Conservation (phyloP, 108 stramenopile species). For the Pseudonitzschia delicatissima region DNA sequence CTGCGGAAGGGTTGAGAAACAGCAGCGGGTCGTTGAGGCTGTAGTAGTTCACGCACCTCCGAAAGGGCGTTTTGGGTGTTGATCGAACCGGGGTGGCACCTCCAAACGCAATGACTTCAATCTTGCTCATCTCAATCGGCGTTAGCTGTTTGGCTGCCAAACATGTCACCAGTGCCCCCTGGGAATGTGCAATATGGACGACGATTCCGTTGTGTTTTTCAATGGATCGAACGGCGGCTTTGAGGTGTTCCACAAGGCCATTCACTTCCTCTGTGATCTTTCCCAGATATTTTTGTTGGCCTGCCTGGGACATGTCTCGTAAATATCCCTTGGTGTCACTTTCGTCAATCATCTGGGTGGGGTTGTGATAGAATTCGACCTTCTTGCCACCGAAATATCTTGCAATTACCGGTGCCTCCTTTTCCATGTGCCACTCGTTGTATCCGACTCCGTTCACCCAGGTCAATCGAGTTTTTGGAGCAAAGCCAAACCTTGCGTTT, state of each 20-base stretch:
- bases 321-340: slow-evolving; percentile 73
- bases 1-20: slow-evolving; percentile 70
- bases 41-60: slow-evolving; percentile 85
- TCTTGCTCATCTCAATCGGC: slow-evolving; percentile 62
- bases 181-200: slow-evolving; percentile 86
- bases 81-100: slow-evolving; percentile 65
- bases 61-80: slow-evolving; percentile 70
- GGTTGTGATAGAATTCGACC: slow-evolving; percentile 83
- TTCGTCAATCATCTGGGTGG: slow-evolving; percentile 70
- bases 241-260: slow-evolving; percentile 59
- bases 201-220: slow-evolving; percentile 61
- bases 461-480: slow-evolving; percentile 51
- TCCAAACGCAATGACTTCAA: slow-evolving; percentile 80
- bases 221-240: slow-evolving; percentile 52
- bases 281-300: slow-evolving; percentile 67
- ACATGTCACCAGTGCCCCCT: slow-evolving; percentile 82
- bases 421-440: slow-evolving; percentile 57
- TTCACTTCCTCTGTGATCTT: slow-evolving; percentile 81
- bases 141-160: slow-evolving; percentile 69
- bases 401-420: slow-evolving; percentile 52
- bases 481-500: neutral
- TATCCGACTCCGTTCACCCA: slow-evolving; percentile 86
- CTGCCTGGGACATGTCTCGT: slow-evolving; percentile 78
- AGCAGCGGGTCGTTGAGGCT: slow-evolving; percentile 86
- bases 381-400: slow-evolving; percentile 57